Evolutionary conservation across 768 basidiomycete genomes (phyloP).

Genomic region (Boletus subcaerulescens): DNA sequence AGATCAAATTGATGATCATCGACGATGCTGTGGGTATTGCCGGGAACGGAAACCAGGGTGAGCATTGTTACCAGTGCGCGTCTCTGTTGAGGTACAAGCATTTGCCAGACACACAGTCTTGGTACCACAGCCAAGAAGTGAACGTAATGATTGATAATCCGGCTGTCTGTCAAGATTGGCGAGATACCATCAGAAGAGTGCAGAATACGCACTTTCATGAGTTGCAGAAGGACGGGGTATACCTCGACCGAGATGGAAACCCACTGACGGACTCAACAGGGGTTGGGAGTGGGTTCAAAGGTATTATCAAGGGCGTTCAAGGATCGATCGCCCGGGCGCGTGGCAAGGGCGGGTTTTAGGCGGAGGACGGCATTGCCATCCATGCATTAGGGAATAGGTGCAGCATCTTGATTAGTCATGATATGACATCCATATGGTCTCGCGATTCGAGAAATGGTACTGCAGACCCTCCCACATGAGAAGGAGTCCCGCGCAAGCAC

Average conservation of each 20-base stretch:
- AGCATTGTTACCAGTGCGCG: not conserved
- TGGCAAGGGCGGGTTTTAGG: constrained; percentile 41
- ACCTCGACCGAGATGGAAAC: constrained; percentile 50
- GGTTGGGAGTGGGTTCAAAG: constrained; percentile 36
- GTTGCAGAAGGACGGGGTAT: constrained; percentile 49
- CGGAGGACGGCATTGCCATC: not conserved
- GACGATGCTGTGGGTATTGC: constrained; percentile 64
- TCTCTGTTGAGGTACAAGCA: not conserved
- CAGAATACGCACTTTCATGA: constrained; percentile 56
- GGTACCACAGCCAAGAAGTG: constrained; percentile 71
- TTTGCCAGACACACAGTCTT: constrained; percentile 54
- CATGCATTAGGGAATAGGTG: not conserved
- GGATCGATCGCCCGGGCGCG: constrained; percentile 42
- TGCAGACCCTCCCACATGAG: not conserved
- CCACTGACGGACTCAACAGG: constrained; percentile 38
- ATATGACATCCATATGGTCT: constrained; percentile 5
- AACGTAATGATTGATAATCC: constrained; percentile 62
- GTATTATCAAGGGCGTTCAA: constrained; percentile 40
- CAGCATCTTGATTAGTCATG: constrained; percentile 11
- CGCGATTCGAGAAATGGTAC: no score
- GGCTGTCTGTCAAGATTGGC: constrained; percentile 54
- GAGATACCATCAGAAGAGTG: constrained; percentile 47
- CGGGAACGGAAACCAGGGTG: constrained; percentile 70
- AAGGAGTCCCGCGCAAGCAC: not conserved
- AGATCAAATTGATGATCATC: constrained; percentile 64